Percentiles rank a stretch among this genome's conserved stretches.
These are phyloP conservation scores for Mycena citricolor DNA, from an alignment of 1,284 basidiomycete genomes.

Conservation along the genomic window DNA sequence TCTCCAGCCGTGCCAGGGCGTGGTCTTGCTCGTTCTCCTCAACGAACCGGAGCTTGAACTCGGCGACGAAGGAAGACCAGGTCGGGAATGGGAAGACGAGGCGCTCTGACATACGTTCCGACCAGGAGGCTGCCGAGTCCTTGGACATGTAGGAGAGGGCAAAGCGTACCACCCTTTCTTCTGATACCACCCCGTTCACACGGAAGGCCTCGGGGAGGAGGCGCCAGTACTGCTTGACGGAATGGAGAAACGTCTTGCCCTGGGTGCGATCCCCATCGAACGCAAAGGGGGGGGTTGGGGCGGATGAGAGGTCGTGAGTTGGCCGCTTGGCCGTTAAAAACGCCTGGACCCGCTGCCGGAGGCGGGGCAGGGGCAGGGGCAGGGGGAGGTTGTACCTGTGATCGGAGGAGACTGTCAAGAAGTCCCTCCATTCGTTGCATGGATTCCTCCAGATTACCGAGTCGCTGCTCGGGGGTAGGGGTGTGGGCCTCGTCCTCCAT, in stretches of 20 bases:
- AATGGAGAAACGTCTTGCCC: not conserved
- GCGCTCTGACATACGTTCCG: not conserved
- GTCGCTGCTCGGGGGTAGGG: no score
- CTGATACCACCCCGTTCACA: not conserved
- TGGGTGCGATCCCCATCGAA: not conserved
- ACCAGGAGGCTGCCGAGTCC: not conserved
- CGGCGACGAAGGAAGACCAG: not conserved
- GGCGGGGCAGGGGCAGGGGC: not conserved
- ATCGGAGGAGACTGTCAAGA: no score
- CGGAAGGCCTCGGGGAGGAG: constrained; percentile 2
- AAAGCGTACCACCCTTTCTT: not conserved
- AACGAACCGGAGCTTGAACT: not conserved
- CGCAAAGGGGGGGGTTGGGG: not conserved
- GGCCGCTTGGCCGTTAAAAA: no score
- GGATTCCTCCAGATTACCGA: no score
- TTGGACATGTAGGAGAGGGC: not conserved
- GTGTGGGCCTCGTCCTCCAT: no score
- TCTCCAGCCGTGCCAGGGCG: no score
- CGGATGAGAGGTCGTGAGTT: no score
- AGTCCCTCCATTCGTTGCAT: no score
- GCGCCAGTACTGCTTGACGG: not conserved
- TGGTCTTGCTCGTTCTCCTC: no score
- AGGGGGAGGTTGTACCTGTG: no score
- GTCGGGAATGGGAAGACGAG: not conserved
- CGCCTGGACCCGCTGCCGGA: not conserved